Evolutionary conservation across 2,329 filamentous ascomycete genomes (phyloP), one percentile per base, ranked within the genome.

Genomic region (Talaromyces sp.): DNA sequence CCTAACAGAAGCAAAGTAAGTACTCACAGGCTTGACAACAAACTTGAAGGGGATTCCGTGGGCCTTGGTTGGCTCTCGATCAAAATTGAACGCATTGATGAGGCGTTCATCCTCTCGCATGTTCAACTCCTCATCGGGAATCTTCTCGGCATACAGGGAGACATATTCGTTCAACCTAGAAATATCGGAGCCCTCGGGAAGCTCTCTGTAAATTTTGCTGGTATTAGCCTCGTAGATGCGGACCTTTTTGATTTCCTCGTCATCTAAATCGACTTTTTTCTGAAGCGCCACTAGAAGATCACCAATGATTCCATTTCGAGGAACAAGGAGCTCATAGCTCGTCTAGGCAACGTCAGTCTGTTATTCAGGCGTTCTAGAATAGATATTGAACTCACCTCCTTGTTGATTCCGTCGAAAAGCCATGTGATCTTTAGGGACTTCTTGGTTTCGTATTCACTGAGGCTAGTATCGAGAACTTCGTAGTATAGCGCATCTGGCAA

Each of bases 11-110:
- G 5, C 23, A 23, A 50, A 42, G 33, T 23, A 23, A 4, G 2
- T 5, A 77, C 85, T 74, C 80, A 92, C 90, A 75, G 91, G 87
- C 68, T 92, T 89, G 47, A 98, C 76, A 60, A 95, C 80, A 74
- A 99, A 96, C 68, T 89, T 89, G 82, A 99, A 99, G 0, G 95
- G 95, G 52, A 96, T 85, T 3, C 93, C 91, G 71, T 99, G 94
- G 3, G 88, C 81, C 68, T 96, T 90, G 70, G 80, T 90, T 0
- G 91, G 86, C 69, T 99, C 96, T 67, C 89, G 90, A 73, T 99
- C 93, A 77, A 95, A 99, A 74, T 97, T 95, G 77, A 94, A 95
- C 33, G 89, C 91, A 64, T 89, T 86, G 61, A 97, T 89, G 60
- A 88, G 84, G 57, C 87, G 83, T 36, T 88, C 86, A 1, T 84